Conservation (phyloP, 2,329 filamentous ascomycete species). For the Arthrobotrys entomopaga region DNA sequence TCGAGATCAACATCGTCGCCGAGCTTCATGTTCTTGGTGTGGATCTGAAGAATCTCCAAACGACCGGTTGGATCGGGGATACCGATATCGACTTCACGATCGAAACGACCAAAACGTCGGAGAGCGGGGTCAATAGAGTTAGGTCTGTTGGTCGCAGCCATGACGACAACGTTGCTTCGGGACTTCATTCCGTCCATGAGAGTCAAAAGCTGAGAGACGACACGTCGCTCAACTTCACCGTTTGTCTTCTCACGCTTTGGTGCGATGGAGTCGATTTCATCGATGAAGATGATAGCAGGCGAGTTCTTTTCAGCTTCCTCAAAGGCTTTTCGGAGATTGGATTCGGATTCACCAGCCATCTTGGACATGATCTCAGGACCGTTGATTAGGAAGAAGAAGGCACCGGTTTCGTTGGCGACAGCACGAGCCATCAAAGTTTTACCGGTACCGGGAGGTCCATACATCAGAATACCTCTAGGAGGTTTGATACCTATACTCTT, state of each 20-base stretch:
- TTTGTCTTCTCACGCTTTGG: constrained; percentile 99
- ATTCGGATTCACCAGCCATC: constrained; percentile 99
- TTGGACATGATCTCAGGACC: constrained; percentile 98
- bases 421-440: constrained; percentile 99
- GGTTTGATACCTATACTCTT: constrained; percentile 99
- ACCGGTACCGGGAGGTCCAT: constrained; percentile 96
- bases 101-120: constrained; percentile 97
- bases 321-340: constrained; percentile 97
- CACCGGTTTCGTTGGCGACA: constrained; percentile 97
- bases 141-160: constrained; percentile 98
- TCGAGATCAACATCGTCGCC: constrained; percentile 96
- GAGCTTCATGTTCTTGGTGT: constrained; percentile 99
- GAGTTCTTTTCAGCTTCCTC: constrained; percentile 99
- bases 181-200: constrained; percentile 99
- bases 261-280: constrained; percentile 98
- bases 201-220: constrained; percentile 94
- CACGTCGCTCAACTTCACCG: constrained; percentile 97
- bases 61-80: constrained; percentile 97
- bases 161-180: constrained; percentile 96
- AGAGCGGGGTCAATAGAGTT: constrained; percentile 99
- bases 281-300: constrained; percentile 98
- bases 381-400: constrained; percentile 99
- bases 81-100: constrained; percentile 98
- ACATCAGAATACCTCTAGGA: constrained; percentile 94
- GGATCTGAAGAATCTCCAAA: constrained; percentile 98